Base-by-base conservation (phyloP, 2,329 filamentous ascomycete genomes). In the Bipolaris victoriae region DNA sequence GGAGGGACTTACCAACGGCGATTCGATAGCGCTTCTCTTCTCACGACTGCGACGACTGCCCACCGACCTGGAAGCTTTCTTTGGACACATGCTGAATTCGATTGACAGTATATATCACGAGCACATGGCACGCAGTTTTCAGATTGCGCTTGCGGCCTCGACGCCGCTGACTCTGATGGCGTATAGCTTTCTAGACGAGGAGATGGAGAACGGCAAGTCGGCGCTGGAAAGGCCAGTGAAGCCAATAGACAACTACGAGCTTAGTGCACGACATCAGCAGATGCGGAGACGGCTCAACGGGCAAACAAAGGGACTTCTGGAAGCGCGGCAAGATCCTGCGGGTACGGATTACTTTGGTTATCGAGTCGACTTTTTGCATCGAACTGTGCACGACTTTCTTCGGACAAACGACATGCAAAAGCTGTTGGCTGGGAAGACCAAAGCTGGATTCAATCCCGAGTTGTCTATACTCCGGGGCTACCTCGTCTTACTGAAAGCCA, bases 331-430 rank as follows among this genome's bases (percentile, higher is more conserved):
- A n/a, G 53, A 64, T 40, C 53, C 61, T 3, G 3, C 43, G 2
- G 35, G 35, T 11, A 36, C 35, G n/a, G 35, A 36, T 3, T 60
- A 57, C 39, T n/a, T 61, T 11, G 54, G 50, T 29, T 36, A 47
- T 22, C 55, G 36, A 1, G 58, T 51, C 31, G 64, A 57, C 31
- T 67, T 50, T 16, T 33, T 63, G 0, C 66, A 68, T 36, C 56
- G 60, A 7, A 64, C 63, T 0, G 66, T 63, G 3, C 46, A 48
- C 15, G 64, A 68, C 1, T 68, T 64, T 39, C 37, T 63, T 36
- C 35, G 15, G n/a, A 10, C 37, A 48, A 15, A 36, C 35, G 35
- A 36, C 5, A 36, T 36, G 35, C 35, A 36, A 36, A 36, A 16
- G 1, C 33, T n/a, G n/a, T 3, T 35, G 33, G 33, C 33, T 35